Percentiles rank a stretch among this genome's conserved stretches.
phyloP scores from a whole-genome alignment of 768 basidiomycete species.

The Cyclocybe cylindracea region DNA sequence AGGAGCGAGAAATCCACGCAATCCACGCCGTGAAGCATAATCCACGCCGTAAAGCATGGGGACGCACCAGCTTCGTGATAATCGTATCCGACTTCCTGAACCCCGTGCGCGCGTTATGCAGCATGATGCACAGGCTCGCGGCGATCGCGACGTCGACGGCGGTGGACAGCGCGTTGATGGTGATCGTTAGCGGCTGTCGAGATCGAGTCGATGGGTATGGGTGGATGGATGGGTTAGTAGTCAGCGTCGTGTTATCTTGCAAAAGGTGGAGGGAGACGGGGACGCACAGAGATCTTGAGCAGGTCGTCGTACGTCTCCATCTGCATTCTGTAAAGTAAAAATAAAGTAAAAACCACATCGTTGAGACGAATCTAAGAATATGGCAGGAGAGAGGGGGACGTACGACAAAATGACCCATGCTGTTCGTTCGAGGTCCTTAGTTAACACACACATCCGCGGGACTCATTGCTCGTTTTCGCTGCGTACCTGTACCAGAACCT shows the following conservation, averaged over 20 bases:
- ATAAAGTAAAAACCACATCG: too few species aligned
- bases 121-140: constrained; percentile 41
- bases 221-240: too few species aligned
- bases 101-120: constrained; percentile 51
- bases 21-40: too few species aligned
- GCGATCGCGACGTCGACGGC: constrained; percentile 53
- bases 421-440: constrained; percentile 8
- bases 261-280: background rate
- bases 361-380: too few species aligned
- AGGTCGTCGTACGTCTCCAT: constrained; percentile 38
- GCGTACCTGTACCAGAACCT: constrained; percentile 37
- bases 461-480: too few species aligned
- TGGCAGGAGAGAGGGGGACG: constrained; percentile 14
- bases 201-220: too few species aligned
- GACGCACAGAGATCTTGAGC: constrained; percentile 34
- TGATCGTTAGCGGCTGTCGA: constrained; percentile 44
- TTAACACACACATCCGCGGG: too few species aligned
- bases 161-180: constrained; percentile 52
- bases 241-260: background rate
- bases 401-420: constrained; percentile 46
- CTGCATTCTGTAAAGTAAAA: constrained; percentile 28
- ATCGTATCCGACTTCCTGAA: constrained; percentile 55
- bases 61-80: constrained; percentile 45
- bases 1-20: too few species aligned
- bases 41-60: background rate